Evolutionary conservation across 441 rosid genomes (phyloP).

Genomic region (Gossypium armourianum): DNA sequence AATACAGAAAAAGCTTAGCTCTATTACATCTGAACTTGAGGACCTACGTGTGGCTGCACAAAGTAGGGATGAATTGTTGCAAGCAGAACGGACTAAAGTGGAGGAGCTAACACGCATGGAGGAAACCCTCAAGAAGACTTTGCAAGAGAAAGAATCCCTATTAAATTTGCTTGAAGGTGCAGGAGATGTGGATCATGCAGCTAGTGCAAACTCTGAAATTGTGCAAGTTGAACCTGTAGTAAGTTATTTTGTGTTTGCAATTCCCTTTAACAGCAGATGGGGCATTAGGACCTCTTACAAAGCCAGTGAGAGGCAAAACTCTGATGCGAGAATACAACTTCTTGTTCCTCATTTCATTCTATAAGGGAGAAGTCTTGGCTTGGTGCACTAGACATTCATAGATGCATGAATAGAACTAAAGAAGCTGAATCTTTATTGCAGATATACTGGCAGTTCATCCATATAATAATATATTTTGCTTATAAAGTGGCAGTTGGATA

Average conservation of each 20-base stretch:
- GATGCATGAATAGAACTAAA: not conserved
- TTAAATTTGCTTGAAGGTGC: slow-evolving; percentile 43
- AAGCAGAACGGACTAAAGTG: slow-evolving; percentile 63
- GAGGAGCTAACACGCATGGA: slow-evolving; percentile 55
- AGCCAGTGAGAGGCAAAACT: not conserved
- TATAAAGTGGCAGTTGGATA: not conserved
- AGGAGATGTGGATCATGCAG: slow-evolving; percentile 31
- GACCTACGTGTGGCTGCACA: slow-evolving; percentile 44
- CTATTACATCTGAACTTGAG: slow-evolving; percentile 51
- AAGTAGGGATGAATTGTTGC: slow-evolving; percentile 55
- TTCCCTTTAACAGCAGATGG: not conserved
- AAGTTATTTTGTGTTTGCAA: slow-evolving; percentile 24
- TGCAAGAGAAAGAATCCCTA: slow-evolving; percentile 59
- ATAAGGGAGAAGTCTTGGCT: slow-evolving; percentile 2
- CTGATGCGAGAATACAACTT: not conserved
- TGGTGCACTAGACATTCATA: not conserved
- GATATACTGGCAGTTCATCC: not conserved
- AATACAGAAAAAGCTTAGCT: slow-evolving; percentile 46
- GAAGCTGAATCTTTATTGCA: not conserved
- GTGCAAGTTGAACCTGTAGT: slow-evolving; percentile 83
- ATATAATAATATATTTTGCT: not conserved
- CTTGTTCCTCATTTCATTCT: not conserved
- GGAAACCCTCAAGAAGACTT: slow-evolving; percentile 52
- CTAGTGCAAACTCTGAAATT: slow-evolving; percentile 47
- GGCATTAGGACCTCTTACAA: not conserved